Evolutionary conservation across 1,284 basidiomycete species (phyloP), one percentile per base, ranked within the genome.

Genomic region (Termitomyces sp.): DNA sequence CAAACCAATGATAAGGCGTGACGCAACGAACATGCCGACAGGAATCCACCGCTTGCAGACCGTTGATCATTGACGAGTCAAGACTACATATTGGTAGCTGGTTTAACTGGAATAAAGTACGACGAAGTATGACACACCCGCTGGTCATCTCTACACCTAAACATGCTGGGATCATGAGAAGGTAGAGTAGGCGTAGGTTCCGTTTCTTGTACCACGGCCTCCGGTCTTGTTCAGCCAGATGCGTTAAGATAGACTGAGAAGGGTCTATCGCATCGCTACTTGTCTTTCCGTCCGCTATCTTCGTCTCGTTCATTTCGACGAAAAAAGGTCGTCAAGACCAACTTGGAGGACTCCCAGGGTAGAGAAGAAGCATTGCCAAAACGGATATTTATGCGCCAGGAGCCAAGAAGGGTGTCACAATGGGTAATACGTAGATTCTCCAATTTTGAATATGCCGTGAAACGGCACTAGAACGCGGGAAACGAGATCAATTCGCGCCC

Each of bases 61-160:
- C 78, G 58, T 80, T 80, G 67, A 80, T 78, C 80, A 83, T 82
- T 4, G 79, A 81, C 0, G 79, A 78, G 56, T 83, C 81, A 57
- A 79, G 81, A 7, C 79, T 52, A 19, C 13, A 34, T 36, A 31
- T 17, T n/a, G n/a, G 5, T 19, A 24, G n/a, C 44, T 12, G 10
- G 26, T 17, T 12, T 40, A 2, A 5, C 30, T 2, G n/a, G 5
- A 9, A 5, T 31, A 30, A 19, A n/a, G 15, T 19, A 10, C 40
- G 50, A 15, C 31, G 31, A 50, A 33, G 21, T 24, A 52, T 40
- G 19, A 67, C 77, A 58, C 55, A 76, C 79, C 81, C 82, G 62
- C 75, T 79, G 0, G 82, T 83, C 78, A 82, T 80, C 62, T 84
- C 81, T 13, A 82, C 81, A 30, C 79, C 82, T 38, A 84, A 76